Percentiles rank a stretch among this genome's conserved stretches.
Conservation (phyloP, 169 alveolate genomes). For the Plasmodium chabaudi region DNA sequence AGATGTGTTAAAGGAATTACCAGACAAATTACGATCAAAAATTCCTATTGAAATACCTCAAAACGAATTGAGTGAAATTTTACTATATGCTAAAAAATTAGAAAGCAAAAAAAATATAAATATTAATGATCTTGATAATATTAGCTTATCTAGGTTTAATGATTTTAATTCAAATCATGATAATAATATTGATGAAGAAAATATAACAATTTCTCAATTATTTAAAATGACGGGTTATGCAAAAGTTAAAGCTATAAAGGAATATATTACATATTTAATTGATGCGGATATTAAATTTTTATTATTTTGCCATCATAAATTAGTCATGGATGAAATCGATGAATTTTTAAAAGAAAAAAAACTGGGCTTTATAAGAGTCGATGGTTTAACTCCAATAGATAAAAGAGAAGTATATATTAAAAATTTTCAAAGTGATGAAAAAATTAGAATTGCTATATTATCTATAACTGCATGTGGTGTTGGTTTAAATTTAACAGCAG, state of each 20-base stretch:
- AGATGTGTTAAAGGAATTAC: constrained; percentile 94
- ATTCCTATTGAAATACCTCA: constrained; percentile 90
- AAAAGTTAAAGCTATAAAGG: constrained; percentile 92
- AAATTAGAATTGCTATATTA: constrained; percentile 92
- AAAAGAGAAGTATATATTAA: constrained; percentile 92
- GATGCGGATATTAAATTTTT: constrained; percentile 92
- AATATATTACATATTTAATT: constrained; percentile 92
- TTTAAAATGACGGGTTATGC: constrained; percentile 95
- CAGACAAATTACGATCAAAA: constrained; percentile 94
- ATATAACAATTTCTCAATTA: constrained; percentile 80
- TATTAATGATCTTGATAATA: constrained; percentile 23
- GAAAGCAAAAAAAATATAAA: constrained; percentile 12
- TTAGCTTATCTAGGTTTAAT: constrained; percentile 9
- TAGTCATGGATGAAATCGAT: constrained; percentile 93
- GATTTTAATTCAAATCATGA: constrained; percentile 4
- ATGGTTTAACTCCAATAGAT: constrained; percentile 93
- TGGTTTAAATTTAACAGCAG: constrained; percentile 96
- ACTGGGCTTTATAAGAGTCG: constrained; percentile 93
- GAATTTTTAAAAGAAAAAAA: constrained; percentile 80
- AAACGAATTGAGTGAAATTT: constrained; percentile 58
- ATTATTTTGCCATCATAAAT: constrained; percentile 96
- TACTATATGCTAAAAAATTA: constrained; percentile 41
- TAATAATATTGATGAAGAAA: constrained; percentile 73
- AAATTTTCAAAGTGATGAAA: constrained; percentile 90
- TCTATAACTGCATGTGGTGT: constrained; percentile 96